Evolutionary conservation across 129 eudicot genomes (phyloP), one percentile per base, ranked within the genome.

Genomic region (Gnaphalium uliginosum): DNA sequence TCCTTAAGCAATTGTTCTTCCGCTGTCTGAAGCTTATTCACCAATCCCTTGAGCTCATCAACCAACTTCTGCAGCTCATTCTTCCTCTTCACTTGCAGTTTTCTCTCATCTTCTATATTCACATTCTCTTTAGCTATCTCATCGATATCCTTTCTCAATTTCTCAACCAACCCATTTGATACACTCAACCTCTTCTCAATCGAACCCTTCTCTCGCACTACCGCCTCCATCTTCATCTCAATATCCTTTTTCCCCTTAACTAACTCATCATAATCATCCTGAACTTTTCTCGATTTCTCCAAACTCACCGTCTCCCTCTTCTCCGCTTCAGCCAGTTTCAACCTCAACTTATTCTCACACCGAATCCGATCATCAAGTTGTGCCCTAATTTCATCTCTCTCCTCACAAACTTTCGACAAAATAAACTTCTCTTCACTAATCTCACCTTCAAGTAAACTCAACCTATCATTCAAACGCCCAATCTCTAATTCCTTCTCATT

Each of bases 351-450:
- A 2, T 71, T 50, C 19, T 75, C 69, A 46, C 81, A 82, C 50
- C 63, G 74, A 29, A 84, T 61, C 32, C 71, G 65, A 3, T 29
- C 73, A 59, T 84, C 85, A 26, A 86, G 53, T 75, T 65, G 69
- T n/a, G 15, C 75, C 68, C 73, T 77, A 24, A 88, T 32, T 17
- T 78, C 95, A 77, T 86, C 92, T 65, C 87, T 85, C 78, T 86
- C 96, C 9, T 64, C 29, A 17, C 57, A 14, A 65, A 82, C 81
- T n/a, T 65, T 25, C 30, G 50, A 60, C n/a, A 77, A 86, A 39
- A 67, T 75, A 48, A 65, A 80, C 24, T 21, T 82, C 88, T 76
- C 86, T n/a, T 78, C 78, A 4, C 60, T 82, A 73, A 84, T 73
- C 82, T 81, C 89, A 66, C 8, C 73, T n/a, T 50, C 86, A 27